Evolutionary conservation across 495 filamentous ascomycete genomes (phyloP).

Genomic region (Trypethelium eluteriae): DNA sequence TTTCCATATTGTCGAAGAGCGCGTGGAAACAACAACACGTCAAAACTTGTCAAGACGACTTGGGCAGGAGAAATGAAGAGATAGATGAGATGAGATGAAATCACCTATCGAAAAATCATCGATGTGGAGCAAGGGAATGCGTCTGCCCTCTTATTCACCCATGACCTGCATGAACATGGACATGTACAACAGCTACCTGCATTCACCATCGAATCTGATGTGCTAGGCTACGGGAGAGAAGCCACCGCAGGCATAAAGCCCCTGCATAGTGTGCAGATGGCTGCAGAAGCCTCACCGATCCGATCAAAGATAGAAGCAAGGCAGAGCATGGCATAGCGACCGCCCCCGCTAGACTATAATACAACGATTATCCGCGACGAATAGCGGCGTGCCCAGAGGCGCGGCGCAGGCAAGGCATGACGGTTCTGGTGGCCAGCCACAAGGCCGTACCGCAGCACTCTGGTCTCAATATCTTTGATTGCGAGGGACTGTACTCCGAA

Average conservation of each 20-base stretch:
- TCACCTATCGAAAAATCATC: too few species aligned
- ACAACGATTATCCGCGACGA: not conserved
- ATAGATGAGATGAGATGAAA: not conserved
- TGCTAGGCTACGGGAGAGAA: not conserved
- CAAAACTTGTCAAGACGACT: not conserved
- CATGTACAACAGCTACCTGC: too few species aligned
- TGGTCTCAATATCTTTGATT: too few species aligned
- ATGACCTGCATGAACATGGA: too few species aligned
- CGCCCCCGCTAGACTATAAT: not conserved
- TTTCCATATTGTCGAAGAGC: not conserved
- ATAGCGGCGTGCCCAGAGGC: not conserved
- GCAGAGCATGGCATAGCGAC: not conserved
- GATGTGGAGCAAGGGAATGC: not conserved
- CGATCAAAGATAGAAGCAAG: not conserved
- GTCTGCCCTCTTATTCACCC: not conserved
- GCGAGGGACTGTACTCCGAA: too few species aligned
- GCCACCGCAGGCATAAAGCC: not conserved
- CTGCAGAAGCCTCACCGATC: not conserved
- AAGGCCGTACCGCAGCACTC: too few species aligned
- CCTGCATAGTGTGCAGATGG: not conserved
- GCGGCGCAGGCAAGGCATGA: not conserved
- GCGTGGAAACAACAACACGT: not conserved
- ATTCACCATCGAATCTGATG: not conserved
- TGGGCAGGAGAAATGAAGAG: not conserved
- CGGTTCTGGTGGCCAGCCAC: too few species aligned